Base-by-base conservation (phyloP, 306 rosid genomes). In the Ziziphus jujuba region DNA sequence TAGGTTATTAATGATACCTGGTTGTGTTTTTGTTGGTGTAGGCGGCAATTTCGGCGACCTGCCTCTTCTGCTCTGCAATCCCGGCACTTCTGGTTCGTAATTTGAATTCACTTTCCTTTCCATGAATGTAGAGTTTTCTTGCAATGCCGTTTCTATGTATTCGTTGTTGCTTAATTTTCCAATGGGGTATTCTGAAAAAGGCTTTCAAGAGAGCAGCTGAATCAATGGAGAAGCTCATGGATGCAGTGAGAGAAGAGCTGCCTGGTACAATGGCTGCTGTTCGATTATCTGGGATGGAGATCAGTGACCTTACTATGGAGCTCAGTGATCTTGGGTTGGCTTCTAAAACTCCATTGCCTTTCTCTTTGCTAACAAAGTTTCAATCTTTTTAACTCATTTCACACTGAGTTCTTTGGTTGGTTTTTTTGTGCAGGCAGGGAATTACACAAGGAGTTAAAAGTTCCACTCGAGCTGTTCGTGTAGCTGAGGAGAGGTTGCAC, bases 221-320 rank as follows among this genome's bases (percentile, higher is more conserved):
- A 67, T 93, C 99, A 33, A 72, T 90, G 57, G 96, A 89, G 82
- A 93, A 87, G 77, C 90, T 90, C 58, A 86, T 90, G 96, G 97
- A 90, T 80, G 78, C 84, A 4, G 74, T 95, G 21, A 81, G 95
- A 81, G 97, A 88, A 77, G 99, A 93, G 73, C 87, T 93, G 70
- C 99, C 99, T 0, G 89, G 77, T 59, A 93, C 99, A 40, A 88
- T 90, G 96, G 89, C 95, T 17, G 87, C 96, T 48, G 78, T 93
- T 76, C 85, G 95, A 8, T 75, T 93, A 81, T 93, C 99, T 65
- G 96, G 96, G 72, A 90, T 90, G 96, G 97, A 95, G 87, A 88
- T 90, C 61, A 85, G 89, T 67, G 99, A 95, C 79, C 74, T 90
- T 31, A 90, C 97, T 16, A 82, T 86, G 69, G 95, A 90, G 69